phyloP scores from a whole-genome alignment of 192 early-diverging fungal genomes.

The Coemansia sp. region DNA sequence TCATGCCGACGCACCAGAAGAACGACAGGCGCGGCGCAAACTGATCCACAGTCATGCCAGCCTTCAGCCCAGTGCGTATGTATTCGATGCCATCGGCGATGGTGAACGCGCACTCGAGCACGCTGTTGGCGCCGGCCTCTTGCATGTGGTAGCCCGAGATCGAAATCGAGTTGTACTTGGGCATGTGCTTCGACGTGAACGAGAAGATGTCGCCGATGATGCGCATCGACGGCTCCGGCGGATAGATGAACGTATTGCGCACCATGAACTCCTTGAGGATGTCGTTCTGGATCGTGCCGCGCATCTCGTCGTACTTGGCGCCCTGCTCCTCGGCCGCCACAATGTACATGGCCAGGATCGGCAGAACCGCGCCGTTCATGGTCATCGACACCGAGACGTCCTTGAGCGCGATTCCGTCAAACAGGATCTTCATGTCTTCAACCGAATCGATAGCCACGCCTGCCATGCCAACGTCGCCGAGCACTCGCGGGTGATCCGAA shows the following conservation, averaged over 20 bases:
- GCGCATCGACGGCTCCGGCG: slow-evolving; percentile 88
- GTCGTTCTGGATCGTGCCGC: slow-evolving; percentile 91
- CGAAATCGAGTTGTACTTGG: slow-evolving; percentile 95
- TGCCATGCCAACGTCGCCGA: slow-evolving; percentile 92
- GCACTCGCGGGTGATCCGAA: slow-evolving; percentile 86
- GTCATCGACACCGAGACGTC: slow-evolving; percentile 94
- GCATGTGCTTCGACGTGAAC: slow-evolving; percentile 86
- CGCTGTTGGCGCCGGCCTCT: slow-evolving; percentile 86
- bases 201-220: slow-evolving; percentile 91
- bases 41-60: slow-evolving; percentile 87
- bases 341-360: slow-evolving; percentile 89
- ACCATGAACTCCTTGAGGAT: slow-evolving; percentile 96
- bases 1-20: slow-evolving; percentile 94
- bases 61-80: slow-evolving; percentile 70
- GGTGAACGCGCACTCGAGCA: slow-evolving; percentile 91
- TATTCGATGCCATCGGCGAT: slow-evolving; percentile 90
- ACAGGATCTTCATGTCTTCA: slow-evolving; percentile 92
- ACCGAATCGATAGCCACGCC: slow-evolving; percentile 91
- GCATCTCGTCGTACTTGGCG: slow-evolving; percentile 73
- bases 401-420: slow-evolving; percentile 86
- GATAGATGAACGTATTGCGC: slow-evolving; percentile 92
- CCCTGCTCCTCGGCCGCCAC: slow-evolving; percentile 89
- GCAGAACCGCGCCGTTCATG: slow-evolving; percentile 93
- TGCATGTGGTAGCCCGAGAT: slow-evolving; percentile 95
- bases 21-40: slow-evolving; percentile 90